Evolutionary conservation across 148 eudicot genomes (phyloP), one percentile per base, ranked within the genome.

Genomic region (Rhododendron ferrugineum): DNA sequence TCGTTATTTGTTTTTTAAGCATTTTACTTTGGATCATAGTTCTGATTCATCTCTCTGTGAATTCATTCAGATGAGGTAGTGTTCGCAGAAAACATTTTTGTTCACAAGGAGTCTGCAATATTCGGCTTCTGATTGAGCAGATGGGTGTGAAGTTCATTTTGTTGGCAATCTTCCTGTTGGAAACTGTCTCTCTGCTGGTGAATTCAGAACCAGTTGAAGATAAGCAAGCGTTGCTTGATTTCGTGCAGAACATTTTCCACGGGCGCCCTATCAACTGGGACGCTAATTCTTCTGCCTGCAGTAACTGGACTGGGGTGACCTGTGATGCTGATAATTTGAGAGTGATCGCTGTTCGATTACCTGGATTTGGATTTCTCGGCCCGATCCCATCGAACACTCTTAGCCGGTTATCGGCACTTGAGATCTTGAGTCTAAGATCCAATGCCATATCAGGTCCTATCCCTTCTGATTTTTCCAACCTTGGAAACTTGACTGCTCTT

Each of bases 381-480:
- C 52, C n/a, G 3, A 85, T 92, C 14, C 92, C 91, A 0, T 7
- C 81, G 0, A 84, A 90, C 88, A 91, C 94, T 20, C 89, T 92
- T 26, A 42, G 90, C 81, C 90, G 90, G 4, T 83, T 92, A 73
- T 83, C 92, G 3, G 85, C 42, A 2, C 89, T 95, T 16, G 90
- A 90, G 84, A 85, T 87, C 89, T 87, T 95, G 80, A 94, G 93
- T 77, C 74, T 95, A 23, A 87, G 95, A 64, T 89, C 91, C 36
- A 95, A 95, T 42, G 54, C 79, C 49, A 85, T 95, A 37, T 84
- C 87, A 37, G 96, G 97, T 73, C 82, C 88, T 75, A 85, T 95
- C 26, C 97, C 98, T 46, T 85, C 88, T 84, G 97, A 93, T 87
- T 88, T 95, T 34, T 82, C 86, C 15, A 90, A 85, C 37, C 90